Evolutionary conservation across 2,329 filamentous ascomycete genomes (phyloP), one percentile per base, ranked within the genome.

Genomic region (Cephalotrichum gorgonifer): DNA sequence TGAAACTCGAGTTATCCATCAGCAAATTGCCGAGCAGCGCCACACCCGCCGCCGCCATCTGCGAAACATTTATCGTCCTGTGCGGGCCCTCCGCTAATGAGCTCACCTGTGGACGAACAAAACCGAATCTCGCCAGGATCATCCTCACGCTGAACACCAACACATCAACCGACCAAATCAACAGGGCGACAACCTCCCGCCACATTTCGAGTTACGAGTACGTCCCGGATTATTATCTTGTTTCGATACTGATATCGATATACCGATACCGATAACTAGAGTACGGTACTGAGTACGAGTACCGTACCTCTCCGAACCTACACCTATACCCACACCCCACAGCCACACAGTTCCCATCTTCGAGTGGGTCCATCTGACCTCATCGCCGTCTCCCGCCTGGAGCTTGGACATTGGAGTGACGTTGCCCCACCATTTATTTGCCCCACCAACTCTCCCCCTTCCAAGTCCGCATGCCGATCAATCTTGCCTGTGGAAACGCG

Each of bases 141-240:
- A n/a, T n/a, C n/a, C n/a, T n/a, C n/a, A n/a, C n/a, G n/a, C n/a
- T n/a, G n/a, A n/a, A n/a, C n/a, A n/a, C n/a, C n/a, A n/a, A n/a
- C n/a, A n/a, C n/a, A n/a, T n/a, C n/a, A n/a, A n/a, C n/a, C n/a
- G n/a, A n/a, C n/a, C n/a, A n/a, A n/a, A n/a, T n/a, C n/a, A n/a
- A n/a, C n/a, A n/a, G n/a, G n/a, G n/a, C n/a, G n/a, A n/a, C 11
- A 15, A 31, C 4, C 30, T 15, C 30, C 30, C 30, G 30, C 30
- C 12, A 15, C 30, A 15, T 3, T 4, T 31, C 30, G 30, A 31
- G 11, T 31, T 31, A n/a, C n/a, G n/a, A n/a, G n/a, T n/a, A n/a
- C n/a, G n/a, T n/a, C n/a, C n/a, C n/a, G n/a, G n/a, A n/a, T 9
- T 12, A 20, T 35, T 45, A 35, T 45, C 43, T 45, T 45, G 33